phyloP scores from a whole-genome alignment of 163 green algal species.

The Scenedesmus sp. region DNA sequence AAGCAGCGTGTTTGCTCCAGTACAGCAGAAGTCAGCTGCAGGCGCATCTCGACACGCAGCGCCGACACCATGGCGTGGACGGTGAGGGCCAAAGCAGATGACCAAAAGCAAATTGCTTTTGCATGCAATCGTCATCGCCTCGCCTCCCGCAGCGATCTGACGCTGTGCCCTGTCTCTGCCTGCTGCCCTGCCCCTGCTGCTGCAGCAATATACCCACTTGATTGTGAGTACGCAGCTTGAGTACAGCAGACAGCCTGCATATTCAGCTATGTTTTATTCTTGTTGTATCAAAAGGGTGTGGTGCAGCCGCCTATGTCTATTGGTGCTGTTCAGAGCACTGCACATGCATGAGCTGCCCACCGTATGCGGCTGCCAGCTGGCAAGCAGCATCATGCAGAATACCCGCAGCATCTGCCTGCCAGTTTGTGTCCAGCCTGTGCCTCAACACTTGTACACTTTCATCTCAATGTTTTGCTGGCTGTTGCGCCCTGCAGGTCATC shows the following conservation, averaged over 20 bases:
- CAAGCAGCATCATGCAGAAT: background rate
- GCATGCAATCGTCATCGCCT: background rate
- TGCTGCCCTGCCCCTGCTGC: slow-evolving; percentile 15
- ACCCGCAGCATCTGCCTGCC: background rate
- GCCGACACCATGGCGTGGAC: background rate
- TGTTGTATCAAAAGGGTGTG: background rate
- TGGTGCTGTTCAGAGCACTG: background rate
- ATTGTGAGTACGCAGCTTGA: slow-evolving; percentile 16
- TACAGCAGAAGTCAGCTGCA: background rate
- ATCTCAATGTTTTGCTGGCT: background rate
- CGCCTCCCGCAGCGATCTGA: background rate
- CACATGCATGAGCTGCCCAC: background rate
- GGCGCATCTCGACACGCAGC: background rate
- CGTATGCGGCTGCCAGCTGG: background rate
- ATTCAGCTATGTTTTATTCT: background rate
- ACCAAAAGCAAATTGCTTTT: background rate
- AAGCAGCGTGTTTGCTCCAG: background rate
- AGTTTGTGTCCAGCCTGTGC: background rate
- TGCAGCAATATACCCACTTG: slow-evolving; percentile 43
- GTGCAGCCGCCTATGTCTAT: background rate
- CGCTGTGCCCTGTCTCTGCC: background rate
- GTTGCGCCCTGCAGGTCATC: slow-evolving; percentile 1
- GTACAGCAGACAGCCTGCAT: background rate
- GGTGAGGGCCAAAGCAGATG: background rate
- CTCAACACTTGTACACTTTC: background rate